Conservation (phyloP, 345 rosid species). For the Hibiscus tridactylites region DNA sequence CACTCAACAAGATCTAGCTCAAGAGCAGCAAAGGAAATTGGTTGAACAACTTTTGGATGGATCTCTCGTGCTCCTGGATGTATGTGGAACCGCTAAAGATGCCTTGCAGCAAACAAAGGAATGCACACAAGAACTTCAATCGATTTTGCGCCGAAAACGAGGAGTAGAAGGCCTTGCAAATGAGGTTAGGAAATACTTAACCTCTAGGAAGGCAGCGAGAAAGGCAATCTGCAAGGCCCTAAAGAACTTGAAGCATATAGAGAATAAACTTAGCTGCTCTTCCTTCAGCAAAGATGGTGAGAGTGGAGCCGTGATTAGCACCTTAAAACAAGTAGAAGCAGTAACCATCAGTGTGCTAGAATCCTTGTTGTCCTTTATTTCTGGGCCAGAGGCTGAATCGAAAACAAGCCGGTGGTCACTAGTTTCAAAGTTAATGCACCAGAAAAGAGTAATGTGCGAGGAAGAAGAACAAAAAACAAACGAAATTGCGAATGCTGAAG, state of each 20-base stretch:
- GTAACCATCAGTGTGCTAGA: constrained; percentile 18
- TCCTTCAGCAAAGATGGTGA: background rate
- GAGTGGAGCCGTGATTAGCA: background rate
- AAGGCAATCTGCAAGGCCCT: constrained; percentile 32
- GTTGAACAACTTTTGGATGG: constrained; percentile 25
- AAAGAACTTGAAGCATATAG: constrained; percentile 17
- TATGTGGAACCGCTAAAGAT: constrained; percentile 13
- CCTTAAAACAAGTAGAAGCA: constrained; percentile 23
- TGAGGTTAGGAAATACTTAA: constrained; percentile 30
- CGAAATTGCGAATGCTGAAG: constrained; percentile 28
- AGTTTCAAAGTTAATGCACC: constrained; percentile 29
- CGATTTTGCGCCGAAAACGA: constrained; percentile 11
- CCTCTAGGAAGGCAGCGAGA: constrained; percentile 33
- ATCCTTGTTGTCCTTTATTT: constrained; percentile 31
- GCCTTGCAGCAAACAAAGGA: constrained; percentile 12
- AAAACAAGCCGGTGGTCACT: constrained; percentile 26
- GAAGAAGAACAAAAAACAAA: constrained; percentile 14
- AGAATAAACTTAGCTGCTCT: constrained; percentile 6
- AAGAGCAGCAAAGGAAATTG: constrained; percentile 9
- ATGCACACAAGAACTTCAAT: constrained; percentile 7
- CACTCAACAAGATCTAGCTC: constrained; percentile 18
- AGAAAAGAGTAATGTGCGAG: constrained; percentile 16
- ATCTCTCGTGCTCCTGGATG: constrained; percentile 23
- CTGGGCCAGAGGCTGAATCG: constrained; percentile 19
- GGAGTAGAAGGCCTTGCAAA: background rate